A percentile compares a stretch with the other conserved stretches of the same genome.
Conservation (phyloP, 1,284 basidiomycete genomes). For the Coniferiporia weirii region DNA sequence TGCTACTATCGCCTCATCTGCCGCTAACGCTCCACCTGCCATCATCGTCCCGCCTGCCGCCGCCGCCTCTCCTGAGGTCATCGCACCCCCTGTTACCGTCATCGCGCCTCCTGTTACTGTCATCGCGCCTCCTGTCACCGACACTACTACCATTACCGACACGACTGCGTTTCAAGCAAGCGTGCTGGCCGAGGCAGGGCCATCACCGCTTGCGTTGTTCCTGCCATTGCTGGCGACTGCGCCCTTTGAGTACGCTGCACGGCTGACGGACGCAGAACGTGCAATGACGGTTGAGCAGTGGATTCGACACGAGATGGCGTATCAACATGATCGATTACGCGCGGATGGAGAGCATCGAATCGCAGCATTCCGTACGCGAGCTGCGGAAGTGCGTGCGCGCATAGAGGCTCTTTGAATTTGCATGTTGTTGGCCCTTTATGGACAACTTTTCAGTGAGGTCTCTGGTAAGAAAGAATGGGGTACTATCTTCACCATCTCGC, state of each 20-base stretch:
- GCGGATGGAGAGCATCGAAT: slow-evolving; percentile 59
- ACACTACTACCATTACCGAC: neutral
- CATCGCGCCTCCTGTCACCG: neutral
- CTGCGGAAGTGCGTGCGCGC: slow-evolving; percentile 48
- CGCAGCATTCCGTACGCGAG: slow-evolving; percentile 49
- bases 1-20: neutral
- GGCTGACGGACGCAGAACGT: slow-evolving; percentile 58
- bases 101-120: neutral
- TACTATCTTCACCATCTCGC: no score
- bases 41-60: no score
- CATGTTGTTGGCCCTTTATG: neutral
- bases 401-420: slow-evolving; percentile 36
- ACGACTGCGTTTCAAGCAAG: neutral
- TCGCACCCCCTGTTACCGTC: slow-evolving; percentile 1
- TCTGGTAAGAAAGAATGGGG: no score
- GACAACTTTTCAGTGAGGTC: neutral
- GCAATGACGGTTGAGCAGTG: slow-evolving; percentile 73
- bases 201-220: slow-evolving; percentile 3
- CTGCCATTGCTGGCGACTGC: slow-evolving; percentile 13
- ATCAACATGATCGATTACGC: slow-evolving; percentile 56
- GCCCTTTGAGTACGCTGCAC: slow-evolving; percentile 9
- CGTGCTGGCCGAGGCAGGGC: slow-evolving; percentile 15
- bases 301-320: slow-evolving; percentile 63
- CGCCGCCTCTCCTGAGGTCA: no score
- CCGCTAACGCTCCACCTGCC: neutral